These are phyloP conservation scores for Termitomyces eurrhizus DNA, from an alignment of 768 basidiomycete genomes.

Conservation along the genomic window DNA sequence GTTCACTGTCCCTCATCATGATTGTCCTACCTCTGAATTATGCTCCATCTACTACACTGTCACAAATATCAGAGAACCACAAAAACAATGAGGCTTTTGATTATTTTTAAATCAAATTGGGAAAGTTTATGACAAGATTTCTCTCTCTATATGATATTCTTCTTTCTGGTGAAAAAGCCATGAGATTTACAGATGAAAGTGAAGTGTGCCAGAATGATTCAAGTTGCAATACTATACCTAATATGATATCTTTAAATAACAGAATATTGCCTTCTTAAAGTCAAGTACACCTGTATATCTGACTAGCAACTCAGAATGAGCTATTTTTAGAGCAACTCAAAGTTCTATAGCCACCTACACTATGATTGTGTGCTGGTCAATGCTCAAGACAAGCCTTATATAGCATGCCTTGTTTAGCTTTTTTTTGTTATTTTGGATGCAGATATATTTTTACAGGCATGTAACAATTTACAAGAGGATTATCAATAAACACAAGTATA, in stretches of 20 bases:
- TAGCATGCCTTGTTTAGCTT: not conserved
- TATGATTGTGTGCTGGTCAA: not conserved
- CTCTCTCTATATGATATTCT: not conserved
- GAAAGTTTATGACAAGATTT: not conserved
- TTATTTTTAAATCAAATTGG: not conserved
- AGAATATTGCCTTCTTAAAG: not conserved
- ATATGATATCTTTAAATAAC: not conserved
- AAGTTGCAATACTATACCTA: too few relatives aligned
- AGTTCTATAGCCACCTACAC: not conserved
- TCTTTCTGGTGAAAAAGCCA: not conserved
- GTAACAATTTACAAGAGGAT: not conserved
- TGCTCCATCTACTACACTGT: not conserved
- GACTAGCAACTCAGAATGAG: not conserved
- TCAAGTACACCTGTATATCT: not conserved
- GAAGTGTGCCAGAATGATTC: too few relatives aligned
- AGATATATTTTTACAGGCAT: not conserved
- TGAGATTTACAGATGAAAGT: too few relatives aligned
- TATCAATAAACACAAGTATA: too few relatives aligned
- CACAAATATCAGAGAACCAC: not conserved
- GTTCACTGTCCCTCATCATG: too few relatives aligned
- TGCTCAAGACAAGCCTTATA: not conserved
- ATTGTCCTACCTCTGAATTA: too few relatives aligned
- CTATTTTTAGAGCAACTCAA: not conserved
- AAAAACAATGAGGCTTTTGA: not conserved
- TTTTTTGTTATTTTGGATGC: not conserved